phyloP scores from a whole-genome alignment of 177 flowering plant genomes.

The Tripterygium wilfordii region DNA sequence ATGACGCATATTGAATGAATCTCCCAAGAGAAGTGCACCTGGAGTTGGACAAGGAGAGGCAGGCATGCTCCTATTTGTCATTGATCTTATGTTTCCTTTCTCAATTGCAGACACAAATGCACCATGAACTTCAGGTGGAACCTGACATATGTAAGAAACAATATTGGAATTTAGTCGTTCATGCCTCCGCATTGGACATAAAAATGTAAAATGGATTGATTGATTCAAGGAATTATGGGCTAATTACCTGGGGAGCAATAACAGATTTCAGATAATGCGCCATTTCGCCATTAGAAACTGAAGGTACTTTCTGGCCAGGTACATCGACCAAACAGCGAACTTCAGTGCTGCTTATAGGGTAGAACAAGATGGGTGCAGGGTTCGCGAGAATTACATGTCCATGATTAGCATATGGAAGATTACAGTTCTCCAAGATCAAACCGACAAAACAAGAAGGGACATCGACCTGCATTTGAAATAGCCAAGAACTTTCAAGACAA shows the following conservation, averaged over 20 bases:
- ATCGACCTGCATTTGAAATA: slow-evolving; percentile 15
- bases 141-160: slow-evolving; percentile 1
- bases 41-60: slow-evolving; percentile 14
- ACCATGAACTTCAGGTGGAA: slow-evolving; percentile 8
- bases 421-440: slow-evolving; percentile 23
- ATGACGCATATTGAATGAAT: slow-evolving; percentile 24
- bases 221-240: too few relatives aligned
- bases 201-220: background rate
- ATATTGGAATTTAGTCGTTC: too few relatives aligned
- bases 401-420: slow-evolving; percentile 25
- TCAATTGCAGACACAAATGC: slow-evolving; percentile 14
- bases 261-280: slow-evolving; percentile 16
- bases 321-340: slow-evolving; percentile 22
- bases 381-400: slow-evolving; percentile 22
- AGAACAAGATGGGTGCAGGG: slow-evolving; percentile 24
- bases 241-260: slow-evolving; percentile 21
- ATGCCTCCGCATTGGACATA: too few relatives aligned
- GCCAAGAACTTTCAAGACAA: too few relatives aligned
- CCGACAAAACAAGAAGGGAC: slow-evolving; percentile 22
- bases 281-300: slow-evolving; percentile 28
- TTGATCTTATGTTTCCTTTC: slow-evolving; percentile 13
- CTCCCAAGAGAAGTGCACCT: slow-evolving; percentile 21
- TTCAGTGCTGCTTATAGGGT: slow-evolving; percentile 23
- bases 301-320: slow-evolving; percentile 20
- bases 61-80: slow-evolving; percentile 22